Percentiles rank a stretch among this genome's conserved stretches.
These are phyloP conservation scores for Gnaphalium uliginosum DNA, from an alignment of 129 eudicot genomes.

Conservation along the genomic window DNA sequence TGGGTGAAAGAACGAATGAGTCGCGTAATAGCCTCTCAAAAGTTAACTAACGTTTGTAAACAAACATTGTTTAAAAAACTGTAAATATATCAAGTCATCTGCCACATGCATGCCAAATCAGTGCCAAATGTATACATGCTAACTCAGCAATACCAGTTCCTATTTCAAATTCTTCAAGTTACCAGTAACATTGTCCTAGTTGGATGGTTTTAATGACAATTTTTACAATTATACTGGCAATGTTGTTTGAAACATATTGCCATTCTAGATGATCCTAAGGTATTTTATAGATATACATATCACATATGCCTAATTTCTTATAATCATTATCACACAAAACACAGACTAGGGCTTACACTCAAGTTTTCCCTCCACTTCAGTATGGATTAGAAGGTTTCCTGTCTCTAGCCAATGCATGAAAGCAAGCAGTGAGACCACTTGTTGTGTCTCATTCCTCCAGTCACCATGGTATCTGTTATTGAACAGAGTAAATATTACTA, in stretches of 20 bases:
- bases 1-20: background rate
- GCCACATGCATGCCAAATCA: background rate
- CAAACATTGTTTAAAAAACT: background rate
- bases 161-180: background rate
- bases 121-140: background rate
- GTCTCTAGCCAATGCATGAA: conserved; percentile 91
- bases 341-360: conserved; percentile 53
- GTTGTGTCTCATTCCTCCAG: conserved; percentile 90
- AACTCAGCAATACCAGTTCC: background rate
- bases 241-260: background rate
- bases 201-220: background rate
- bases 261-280: background rate
- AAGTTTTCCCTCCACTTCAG: conserved; percentile 77
- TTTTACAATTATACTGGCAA: background rate
- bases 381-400: conserved; percentile 71
- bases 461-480: conserved; percentile 77
- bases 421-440: conserved; percentile 71
- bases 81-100: background rate
- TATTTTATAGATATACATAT: background rate
- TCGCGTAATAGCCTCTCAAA: conserved; percentile 8
- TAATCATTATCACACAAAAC: background rate
- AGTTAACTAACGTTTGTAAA: background rate
- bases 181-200: too few relatives aligned
- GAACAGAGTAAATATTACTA: conserved; percentile 7
- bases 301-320: too few relatives aligned